Evolutionary conservation across 2,329 filamentous ascomycete species (phyloP).

Genomic region (Hypoxylon sp.): DNA sequence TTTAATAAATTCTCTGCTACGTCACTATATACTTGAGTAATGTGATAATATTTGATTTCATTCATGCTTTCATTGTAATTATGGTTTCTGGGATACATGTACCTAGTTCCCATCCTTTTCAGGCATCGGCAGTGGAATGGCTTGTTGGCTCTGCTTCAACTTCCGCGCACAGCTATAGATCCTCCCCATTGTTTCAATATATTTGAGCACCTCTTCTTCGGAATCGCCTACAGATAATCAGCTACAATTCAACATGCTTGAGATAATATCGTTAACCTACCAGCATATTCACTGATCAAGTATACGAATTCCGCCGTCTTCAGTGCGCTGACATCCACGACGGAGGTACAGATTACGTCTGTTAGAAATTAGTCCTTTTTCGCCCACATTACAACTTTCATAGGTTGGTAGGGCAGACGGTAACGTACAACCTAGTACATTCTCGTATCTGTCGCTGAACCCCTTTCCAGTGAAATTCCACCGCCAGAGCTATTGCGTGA

Average conservation of each 20-base stretch:
- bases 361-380: background rate
- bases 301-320: conserved; percentile 11
- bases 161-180: conserved; percentile 1
- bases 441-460: conserved; percentile 15
- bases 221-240: conserved; percentile 10
- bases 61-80: background rate
- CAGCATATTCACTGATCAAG: conserved; percentile 15
- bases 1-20: background rate
- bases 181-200: background rate
- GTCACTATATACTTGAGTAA: background rate
- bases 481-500: conserved; percentile 10
- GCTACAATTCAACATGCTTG: background rate
- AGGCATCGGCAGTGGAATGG: background rate
- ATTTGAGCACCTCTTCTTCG: conserved; percentile 2
- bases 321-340: conserved; percentile 9
- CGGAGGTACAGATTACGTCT: conserved; percentile 15
- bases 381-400: background rate
- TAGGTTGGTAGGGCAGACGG: too few species aligned
- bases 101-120: background rate
- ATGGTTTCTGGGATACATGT: background rate
- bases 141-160: conserved; percentile 1
- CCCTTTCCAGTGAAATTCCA: conserved; percentile 17
- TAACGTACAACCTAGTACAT: conserved; percentile 9
- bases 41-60: background rate
- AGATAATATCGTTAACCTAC: background rate